A percentile compares a stretch with the other conserved stretches of the same genome.
These are phyloP conservation scores for Exidia glandulosa DNA, from an alignment of 768 basidiomycete genomes.

Conservation along the genomic window DNA sequence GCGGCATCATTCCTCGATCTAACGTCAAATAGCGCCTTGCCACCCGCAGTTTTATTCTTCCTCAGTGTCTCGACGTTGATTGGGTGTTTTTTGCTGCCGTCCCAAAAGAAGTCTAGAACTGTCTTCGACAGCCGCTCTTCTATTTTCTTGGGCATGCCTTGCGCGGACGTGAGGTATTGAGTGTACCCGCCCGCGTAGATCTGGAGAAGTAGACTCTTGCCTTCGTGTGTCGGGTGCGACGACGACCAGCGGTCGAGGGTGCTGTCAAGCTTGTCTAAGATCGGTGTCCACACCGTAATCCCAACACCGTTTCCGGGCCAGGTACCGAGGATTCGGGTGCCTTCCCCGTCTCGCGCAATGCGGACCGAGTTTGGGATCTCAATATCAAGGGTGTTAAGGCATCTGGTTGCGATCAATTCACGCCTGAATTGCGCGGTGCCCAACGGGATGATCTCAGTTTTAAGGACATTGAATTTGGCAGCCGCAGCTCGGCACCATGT, in stretches of 20 bases:
- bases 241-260: not conserved
- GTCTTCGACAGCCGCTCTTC: not conserved
- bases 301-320: slow-evolving; percentile 1
- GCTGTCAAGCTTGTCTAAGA: slow-evolving; percentile 1
- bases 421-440: not conserved
- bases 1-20: not conserved
- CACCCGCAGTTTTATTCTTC: no score
- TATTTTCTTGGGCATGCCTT: not conserved
- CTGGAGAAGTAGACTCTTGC: not conserved
- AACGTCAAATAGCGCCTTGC: not conserved
- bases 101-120: not conserved
- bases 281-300: slow-evolving; percentile 1
- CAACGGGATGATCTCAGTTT: not conserved
- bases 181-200: not conserved
- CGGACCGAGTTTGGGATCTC: not conserved
- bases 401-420: not conserved
- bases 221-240: not conserved
- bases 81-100: not conserved
- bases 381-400: not conserved
- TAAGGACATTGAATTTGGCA: not conserved
- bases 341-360: slow-evolving; percentile 5
- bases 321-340: slow-evolving; percentile 2
- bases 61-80: not conserved
- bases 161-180: not conserved
- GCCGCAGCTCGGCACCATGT: not conserved